phyloP scores from a whole-genome alignment of 495 filamentous ascomycete species.

The Chaetomidium leptoderma region DNA sequence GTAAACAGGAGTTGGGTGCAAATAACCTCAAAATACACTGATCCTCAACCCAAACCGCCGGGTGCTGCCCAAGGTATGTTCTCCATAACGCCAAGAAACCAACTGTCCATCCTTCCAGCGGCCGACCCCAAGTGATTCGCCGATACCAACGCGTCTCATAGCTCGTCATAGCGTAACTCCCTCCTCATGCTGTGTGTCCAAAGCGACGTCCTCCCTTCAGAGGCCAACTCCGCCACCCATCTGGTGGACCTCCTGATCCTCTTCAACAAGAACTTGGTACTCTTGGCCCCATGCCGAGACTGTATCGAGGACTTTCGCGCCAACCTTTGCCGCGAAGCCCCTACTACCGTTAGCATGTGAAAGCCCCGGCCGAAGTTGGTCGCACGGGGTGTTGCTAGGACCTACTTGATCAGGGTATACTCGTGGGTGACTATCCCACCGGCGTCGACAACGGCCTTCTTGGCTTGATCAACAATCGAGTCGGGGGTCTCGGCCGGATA shows the following conservation, averaged over 20 bases:
- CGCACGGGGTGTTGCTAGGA: not conserved
- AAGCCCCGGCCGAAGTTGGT: not conserved
- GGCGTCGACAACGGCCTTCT: slow-evolving; percentile 61
- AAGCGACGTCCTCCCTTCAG: not conserved
- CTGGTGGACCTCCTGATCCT: slow-evolving; percentile 51
- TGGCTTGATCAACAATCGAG: slow-evolving; percentile 62
- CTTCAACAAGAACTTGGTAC: slow-evolving; percentile 68
- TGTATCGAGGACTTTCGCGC: slow-evolving; percentile 61
- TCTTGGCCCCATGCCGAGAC: slow-evolving; percentile 61
- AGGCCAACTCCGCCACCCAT: slow-evolving; percentile 12
- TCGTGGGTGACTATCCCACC: slow-evolving; percentile 58
- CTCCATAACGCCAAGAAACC: slow-evolving; percentile 8
- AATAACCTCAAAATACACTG: too few species aligned
- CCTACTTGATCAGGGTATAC: slow-evolving; percentile 56
- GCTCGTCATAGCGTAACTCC: not conserved
- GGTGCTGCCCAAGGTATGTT: too few species aligned
- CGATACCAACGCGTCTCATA: not conserved
- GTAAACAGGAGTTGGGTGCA: too few species aligned
- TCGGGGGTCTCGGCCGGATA: slow-evolving; percentile 71
- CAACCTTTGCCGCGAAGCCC: slow-evolving; percentile 72
- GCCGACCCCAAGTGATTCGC: not conserved
- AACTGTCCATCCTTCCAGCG: not conserved
- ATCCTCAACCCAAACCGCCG: too few species aligned
- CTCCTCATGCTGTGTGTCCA: not conserved
- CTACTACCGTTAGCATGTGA: slow-evolving; percentile 38